Conservation (phyloP, 2,329 filamentous ascomycete species). For the Penicillium crustosum region DNA sequence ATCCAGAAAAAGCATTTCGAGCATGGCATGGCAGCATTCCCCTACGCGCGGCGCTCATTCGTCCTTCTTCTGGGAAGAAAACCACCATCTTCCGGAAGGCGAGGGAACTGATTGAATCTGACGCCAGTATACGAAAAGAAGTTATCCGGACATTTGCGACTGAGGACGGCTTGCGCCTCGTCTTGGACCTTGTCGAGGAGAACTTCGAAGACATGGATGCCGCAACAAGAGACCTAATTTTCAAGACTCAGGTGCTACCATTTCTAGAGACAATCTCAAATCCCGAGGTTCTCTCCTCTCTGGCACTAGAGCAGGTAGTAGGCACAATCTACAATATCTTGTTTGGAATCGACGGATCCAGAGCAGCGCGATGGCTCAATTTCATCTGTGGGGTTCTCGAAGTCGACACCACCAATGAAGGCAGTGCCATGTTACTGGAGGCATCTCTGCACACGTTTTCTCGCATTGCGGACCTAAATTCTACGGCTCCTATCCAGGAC, state of each 20-base stretch:
- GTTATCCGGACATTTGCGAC: constrained; percentile 31
- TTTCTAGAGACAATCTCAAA: constrained; percentile 46
- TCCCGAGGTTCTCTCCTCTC: constrained; percentile 42
- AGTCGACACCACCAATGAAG: background rate
- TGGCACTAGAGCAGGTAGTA: constrained; percentile 44
- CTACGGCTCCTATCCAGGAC: constrained; percentile 37
- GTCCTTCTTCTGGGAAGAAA: constrained; percentile 2
- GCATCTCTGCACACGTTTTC: constrained; percentile 27
- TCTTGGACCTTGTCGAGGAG: constrained; percentile 30
- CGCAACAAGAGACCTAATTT: constrained; percentile 16
- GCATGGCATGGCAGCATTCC: constrained; percentile 7
- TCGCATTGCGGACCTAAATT: constrained; percentile 39
- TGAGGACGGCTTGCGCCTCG: constrained; percentile 31
- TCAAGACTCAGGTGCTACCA: constrained; percentile 36
- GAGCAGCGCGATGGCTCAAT: constrained; percentile 38
- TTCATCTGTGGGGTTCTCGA: constrained; percentile 27
- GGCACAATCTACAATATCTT: constrained; percentile 48
- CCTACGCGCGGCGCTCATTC: background rate
- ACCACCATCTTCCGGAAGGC: constrained; percentile 27
- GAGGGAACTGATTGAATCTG: constrained; percentile 24
- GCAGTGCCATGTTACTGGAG: constrained; percentile 17
- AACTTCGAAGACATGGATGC: constrained; percentile 21
- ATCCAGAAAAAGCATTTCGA: constrained; percentile 1
- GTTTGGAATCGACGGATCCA: constrained; percentile 43
- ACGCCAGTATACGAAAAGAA: constrained; percentile 26